Conservation (phyloP, 345 rosid genomes). For the Salix exigua region DNA sequence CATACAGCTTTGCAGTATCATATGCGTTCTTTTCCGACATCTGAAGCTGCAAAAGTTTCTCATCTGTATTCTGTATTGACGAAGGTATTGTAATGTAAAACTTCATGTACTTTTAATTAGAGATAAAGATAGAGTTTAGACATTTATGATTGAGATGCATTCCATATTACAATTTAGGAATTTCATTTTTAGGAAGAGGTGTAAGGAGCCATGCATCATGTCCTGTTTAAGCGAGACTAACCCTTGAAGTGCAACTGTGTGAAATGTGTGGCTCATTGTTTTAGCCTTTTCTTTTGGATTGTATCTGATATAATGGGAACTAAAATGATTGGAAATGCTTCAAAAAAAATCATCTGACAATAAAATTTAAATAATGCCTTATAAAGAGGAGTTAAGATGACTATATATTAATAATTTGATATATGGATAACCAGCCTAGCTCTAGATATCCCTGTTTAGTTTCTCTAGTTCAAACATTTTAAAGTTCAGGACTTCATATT, state of each 20-base stretch:
- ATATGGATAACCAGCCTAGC: too few relatives aligned
- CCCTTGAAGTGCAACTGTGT: neutral
- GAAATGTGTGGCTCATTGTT: neutral
- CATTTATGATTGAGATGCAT: neutral
- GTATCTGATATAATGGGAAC: too few relatives aligned
- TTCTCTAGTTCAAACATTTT: too few relatives aligned
- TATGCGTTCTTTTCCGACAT: conserved; percentile 23
- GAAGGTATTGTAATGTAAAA: conserved; percentile 37
- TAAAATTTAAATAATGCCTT: too few relatives aligned
- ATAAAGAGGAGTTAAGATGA: too few relatives aligned
- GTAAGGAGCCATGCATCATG: neutral
- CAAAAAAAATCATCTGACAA: too few relatives aligned
- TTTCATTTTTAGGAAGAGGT: neutral
- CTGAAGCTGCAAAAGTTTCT: conserved; percentile 54
- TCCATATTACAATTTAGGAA: neutral
- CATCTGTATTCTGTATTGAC: conserved; percentile 43
- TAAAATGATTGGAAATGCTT: too few relatives aligned
- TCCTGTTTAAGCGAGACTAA: neutral
- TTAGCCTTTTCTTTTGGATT: neutral
- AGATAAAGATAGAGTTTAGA: neutral
- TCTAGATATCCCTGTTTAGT: too few relatives aligned
- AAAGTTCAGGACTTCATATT: too few relatives aligned
- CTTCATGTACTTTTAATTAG: neutral
- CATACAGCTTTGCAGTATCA: conserved; percentile 22
- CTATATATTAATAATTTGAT: too few relatives aligned